Percentiles rank a stretch among this genome's conserved stretches.
These are phyloP conservation scores for Talaromyces atroroseus DNA, from an alignment of 2,329 filamentous ascomycete genomes.

Conservation along the genomic window DNA sequence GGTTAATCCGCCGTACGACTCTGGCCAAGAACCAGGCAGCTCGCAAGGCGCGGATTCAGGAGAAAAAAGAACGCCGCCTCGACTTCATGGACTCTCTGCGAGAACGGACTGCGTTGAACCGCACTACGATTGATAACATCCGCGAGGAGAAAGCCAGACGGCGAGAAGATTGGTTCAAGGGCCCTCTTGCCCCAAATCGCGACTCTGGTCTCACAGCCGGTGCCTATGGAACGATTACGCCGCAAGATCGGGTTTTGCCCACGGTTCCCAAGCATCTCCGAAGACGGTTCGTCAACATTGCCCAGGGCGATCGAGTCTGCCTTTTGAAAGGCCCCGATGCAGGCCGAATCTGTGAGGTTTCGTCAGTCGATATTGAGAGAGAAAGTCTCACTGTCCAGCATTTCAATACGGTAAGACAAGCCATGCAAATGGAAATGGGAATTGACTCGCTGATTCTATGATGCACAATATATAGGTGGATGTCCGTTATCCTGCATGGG, in stretches of 20 bases:
- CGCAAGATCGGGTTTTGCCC: conserved; percentile 31
- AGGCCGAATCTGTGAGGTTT: conserved; percentile 75
- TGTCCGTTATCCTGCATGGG: conserved; percentile 36
- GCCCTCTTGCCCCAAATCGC: conserved; percentile 69
- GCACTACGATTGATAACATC: conserved; percentile 32
- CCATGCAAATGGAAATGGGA: neutral
- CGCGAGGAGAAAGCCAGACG: conserved; percentile 49
- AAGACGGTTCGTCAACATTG: conserved; percentile 55
- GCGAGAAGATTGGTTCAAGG: conserved; percentile 72
- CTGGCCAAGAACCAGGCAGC: conserved; percentile 61
- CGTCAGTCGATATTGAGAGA: conserved; percentile 48
- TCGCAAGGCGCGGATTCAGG: conserved; percentile 40
- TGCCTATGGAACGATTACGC: conserved; percentile 54
- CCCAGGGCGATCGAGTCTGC: conserved; percentile 71
- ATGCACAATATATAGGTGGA: conserved; percentile 31
- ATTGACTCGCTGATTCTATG: neutral
- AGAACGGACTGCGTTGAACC: conserved; percentile 27
- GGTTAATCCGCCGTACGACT: conserved; percentile 60
- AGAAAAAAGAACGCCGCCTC: conserved; percentile 36
- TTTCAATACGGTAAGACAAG: conserved; percentile 54
- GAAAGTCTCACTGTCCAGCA: conserved; percentile 59
- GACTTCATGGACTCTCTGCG: conserved; percentile 27
- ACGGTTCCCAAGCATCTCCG: conserved; percentile 35
- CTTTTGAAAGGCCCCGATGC: conserved; percentile 71
- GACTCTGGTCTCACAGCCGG: conserved; percentile 58